These are phyloP conservation scores for Cicer cuneatum DNA, from an alignment of 306 rosid genomes.

Conservation along the genomic window DNA sequence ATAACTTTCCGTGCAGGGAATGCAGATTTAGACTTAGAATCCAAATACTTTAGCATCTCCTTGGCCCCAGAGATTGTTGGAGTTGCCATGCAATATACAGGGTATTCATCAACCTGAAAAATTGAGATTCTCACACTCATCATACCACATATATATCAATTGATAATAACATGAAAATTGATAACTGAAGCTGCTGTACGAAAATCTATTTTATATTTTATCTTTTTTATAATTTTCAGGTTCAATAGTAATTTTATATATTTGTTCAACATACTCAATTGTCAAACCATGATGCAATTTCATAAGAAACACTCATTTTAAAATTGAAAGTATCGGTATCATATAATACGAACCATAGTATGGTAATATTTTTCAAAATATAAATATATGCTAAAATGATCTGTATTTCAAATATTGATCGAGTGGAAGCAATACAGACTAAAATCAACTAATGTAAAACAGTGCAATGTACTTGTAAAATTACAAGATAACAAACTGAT, in stretches of 20 bases:
- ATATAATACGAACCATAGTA: background rate
- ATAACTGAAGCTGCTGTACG: background rate
- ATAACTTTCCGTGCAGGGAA: conserved; percentile 63
- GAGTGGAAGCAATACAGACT: background rate
- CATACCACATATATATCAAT: conserved; percentile 18
- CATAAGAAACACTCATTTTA: background rate
- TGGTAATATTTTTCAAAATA: conserved; percentile 9
- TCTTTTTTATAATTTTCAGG: background rate
- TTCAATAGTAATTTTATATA: background rate
- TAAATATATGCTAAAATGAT: conserved; percentile 9
- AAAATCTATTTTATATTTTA: conserved; percentile 5
- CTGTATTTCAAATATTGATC: background rate
- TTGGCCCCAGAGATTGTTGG: conserved; percentile 87
- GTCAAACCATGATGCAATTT: background rate
- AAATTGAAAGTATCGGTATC: conserved; percentile 9
- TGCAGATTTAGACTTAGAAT: conserved; percentile 60
- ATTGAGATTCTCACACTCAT: conserved; percentile 5
- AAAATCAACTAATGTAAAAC: conserved; percentile 4
- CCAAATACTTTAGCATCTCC: conserved; percentile 76
- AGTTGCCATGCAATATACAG: conserved; percentile 93
- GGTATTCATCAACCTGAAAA: conserved; percentile 75
- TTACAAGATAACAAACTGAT: conserved; percentile 26
- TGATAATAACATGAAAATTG: background rate
- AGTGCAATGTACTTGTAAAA: conserved; percentile 13
- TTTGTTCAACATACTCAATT: background rate